A percentile compares a stretch with the other conserved stretches of the same genome.
These are phyloP conservation scores for Thermomyces lanuginosus DNA, from an alignment of 2,329 filamentous ascomycete species.

Conservation along the genomic window DNA sequence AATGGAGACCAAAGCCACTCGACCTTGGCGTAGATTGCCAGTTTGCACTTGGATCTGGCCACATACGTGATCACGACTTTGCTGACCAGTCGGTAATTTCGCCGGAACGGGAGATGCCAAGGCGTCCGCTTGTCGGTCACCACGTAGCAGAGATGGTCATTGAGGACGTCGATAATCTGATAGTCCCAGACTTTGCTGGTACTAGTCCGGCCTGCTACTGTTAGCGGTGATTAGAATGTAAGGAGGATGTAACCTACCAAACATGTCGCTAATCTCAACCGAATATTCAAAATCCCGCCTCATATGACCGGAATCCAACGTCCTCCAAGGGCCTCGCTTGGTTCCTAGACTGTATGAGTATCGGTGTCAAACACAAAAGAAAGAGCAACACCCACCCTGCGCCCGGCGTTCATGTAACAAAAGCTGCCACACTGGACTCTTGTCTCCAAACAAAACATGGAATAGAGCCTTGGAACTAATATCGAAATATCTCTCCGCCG, in stretches of 20 bases:
- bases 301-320: slow-evolving; percentile 53
- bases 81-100: slow-evolving; percentile 63
- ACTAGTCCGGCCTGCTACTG: slow-evolving; percentile 29
- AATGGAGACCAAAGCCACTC: slow-evolving; percentile 60
- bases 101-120: slow-evolving; percentile 74
- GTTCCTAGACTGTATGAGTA: slow-evolving; percentile 37
- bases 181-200: slow-evolving; percentile 56
- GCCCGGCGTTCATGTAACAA: slow-evolving; percentile 72
- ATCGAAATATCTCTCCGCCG: slow-evolving; percentile 68
- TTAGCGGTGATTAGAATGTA: slow-evolving; percentile 7
- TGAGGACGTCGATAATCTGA: slow-evolving; percentile 71
- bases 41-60: slow-evolving; percentile 79
- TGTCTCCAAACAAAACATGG: slow-evolving; percentile 91
- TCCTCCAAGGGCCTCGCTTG: slow-evolving; percentile 70
- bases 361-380: neutral
- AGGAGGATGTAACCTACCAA: slow-evolving; percentile 34
- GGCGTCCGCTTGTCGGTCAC: slow-evolving; percentile 47
- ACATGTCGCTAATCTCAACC: slow-evolving; percentile 48
- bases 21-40: slow-evolving; percentile 75
- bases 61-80: slow-evolving; percentile 91
- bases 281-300: slow-evolving; percentile 67
- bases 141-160: slow-evolving; percentile 58
- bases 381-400: slow-evolving; percentile 29
- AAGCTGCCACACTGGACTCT: slow-evolving; percentile 83
- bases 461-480: slow-evolving; percentile 89